Percentiles rank a stretch among this genome's conserved stretches.
Conservation (phyloP, 2,329 filamentous ascomycete genomes). For the Colletotrichum chlorophyti region DNA sequence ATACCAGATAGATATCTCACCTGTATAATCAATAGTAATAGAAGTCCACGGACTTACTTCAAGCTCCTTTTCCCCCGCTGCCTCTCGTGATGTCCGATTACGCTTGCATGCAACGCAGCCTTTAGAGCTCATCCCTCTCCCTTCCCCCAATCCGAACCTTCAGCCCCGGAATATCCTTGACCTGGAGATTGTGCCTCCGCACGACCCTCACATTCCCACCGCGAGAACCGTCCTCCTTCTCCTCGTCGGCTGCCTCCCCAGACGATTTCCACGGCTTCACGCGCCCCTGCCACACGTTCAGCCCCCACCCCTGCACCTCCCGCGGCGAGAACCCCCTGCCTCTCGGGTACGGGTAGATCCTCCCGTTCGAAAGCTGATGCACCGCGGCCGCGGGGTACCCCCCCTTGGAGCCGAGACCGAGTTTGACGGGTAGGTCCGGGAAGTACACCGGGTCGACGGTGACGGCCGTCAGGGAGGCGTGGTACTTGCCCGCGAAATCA, state of each 20-base stretch:
- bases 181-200: slow-evolving; percentile 32
- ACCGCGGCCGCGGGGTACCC: slow-evolving; percentile 41
- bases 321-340: slow-evolving; percentile 35
- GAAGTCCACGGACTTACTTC: background rate
- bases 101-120: background rate
- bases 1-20: slow-evolving; percentile 9
- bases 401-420: slow-evolving; percentile 37
- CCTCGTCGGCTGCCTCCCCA: slow-evolving; percentile 33
- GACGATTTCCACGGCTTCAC: slow-evolving; percentile 42
- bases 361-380: slow-evolving; percentile 42
- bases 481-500: slow-evolving; percentile 42
- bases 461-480: slow-evolving; percentile 42
- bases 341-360: slow-evolving; percentile 44
- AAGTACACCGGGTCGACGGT: slow-evolving; percentile 44
- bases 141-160: slow-evolving; percentile 34
- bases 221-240: slow-evolving; percentile 32
- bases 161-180: slow-evolving; percentile 34
- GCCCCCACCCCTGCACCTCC: slow-evolving; percentile 42
- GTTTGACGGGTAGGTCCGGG: slow-evolving; percentile 38
- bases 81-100: no score
- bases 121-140: slow-evolving; percentile 34
- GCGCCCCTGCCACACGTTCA: slow-evolving; percentile 45
- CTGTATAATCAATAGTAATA: slow-evolving; percentile 13
- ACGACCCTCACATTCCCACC: slow-evolving; percentile 31
- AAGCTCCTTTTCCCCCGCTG: no score